phyloP scores from a whole-genome alignment of 2,329 filamentous ascomycete genomes.

The Pseudocercospora ulei region DNA sequence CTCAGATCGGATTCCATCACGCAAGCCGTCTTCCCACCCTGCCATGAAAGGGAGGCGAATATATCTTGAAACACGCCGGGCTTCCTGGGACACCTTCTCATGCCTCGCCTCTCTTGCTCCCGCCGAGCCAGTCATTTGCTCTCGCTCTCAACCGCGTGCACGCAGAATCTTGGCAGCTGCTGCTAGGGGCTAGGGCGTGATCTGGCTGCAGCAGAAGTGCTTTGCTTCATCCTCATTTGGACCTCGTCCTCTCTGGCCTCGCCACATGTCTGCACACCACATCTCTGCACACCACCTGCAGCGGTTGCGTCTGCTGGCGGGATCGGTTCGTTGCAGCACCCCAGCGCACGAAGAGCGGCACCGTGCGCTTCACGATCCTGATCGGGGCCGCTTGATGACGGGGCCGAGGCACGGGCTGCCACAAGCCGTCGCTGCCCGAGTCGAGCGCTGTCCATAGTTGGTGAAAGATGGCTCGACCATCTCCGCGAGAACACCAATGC shows the following conservation, averaged over 20 bases:
- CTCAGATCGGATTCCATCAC: too few species aligned
- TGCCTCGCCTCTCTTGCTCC: not conserved
- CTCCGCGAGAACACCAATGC: too few species aligned
- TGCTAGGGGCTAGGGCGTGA: not conserved
- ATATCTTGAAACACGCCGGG: slow-evolving; percentile 3
- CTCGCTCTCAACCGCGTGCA: slow-evolving; percentile 1
- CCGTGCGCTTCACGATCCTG: too few species aligned
- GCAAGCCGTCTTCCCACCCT: slow-evolving; percentile 1
- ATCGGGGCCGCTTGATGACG: too few species aligned
- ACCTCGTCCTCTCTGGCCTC: slow-evolving; percentile 4
- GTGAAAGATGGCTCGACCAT: too few species aligned
- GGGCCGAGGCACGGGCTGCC: too few species aligned
- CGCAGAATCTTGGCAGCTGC: slow-evolving; percentile 2
- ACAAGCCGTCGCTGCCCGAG: too few species aligned
- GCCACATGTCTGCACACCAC: too few species aligned
- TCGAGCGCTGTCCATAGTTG: too few species aligned
- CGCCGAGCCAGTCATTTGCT: slow-evolving; percentile 4
- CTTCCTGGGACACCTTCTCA: too few species aligned
- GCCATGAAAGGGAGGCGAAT: slow-evolving; percentile 5
- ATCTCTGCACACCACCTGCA: slow-evolving; percentile 5
- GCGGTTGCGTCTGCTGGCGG: not conserved
- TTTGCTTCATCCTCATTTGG: not conserved
- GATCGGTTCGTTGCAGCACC: too few species aligned
- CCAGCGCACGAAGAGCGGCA: too few species aligned
- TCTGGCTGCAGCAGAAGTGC: not conserved